Evolutionary conservation across 2,329 filamentous ascomycete genomes (phyloP).

Genomic region (Aspergillus persii): DNA sequence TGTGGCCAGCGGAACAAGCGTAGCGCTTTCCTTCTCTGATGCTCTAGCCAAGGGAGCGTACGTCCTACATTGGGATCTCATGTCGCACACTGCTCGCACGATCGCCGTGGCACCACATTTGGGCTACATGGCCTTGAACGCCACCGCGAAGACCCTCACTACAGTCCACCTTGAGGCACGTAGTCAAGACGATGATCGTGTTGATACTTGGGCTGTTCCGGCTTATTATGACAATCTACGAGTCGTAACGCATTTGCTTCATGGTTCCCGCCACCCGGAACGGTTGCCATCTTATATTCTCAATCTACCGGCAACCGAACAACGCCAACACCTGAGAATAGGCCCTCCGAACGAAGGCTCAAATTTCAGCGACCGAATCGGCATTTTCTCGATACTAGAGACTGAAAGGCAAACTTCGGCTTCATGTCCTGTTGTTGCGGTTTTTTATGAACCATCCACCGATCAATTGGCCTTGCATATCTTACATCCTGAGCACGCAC

Average conservation of each 20-base stretch:
- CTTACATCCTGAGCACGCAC: slow-evolving; percentile 4
- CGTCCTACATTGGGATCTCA: slow-evolving; percentile 24
- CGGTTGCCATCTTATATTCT: slow-evolving; percentile 1
- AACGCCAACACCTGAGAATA: not conserved
- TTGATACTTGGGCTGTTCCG: not conserved
- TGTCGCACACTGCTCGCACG: slow-evolving; percentile 15
- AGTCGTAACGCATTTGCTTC: slow-evolving; percentile 14
- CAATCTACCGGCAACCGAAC: not conserved
- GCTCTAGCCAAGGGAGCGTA: slow-evolving; percentile 1
- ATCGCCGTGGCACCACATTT: slow-evolving; percentile 8
- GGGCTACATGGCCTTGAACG: slow-evolving; percentile 16
- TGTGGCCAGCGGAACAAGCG: slow-evolving; percentile 18
- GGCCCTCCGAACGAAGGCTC: slow-evolving; percentile 1
- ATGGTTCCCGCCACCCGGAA: not conserved
- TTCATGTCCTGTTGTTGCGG: slow-evolving; percentile 2
- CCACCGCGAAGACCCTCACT: slow-evolving; percentile 16
- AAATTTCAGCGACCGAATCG: slow-evolving; percentile 7
- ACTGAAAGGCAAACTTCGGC: not conserved
- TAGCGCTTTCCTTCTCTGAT: slow-evolving; percentile 20
- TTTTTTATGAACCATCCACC: slow-evolving; percentile 9
- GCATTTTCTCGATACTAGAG: slow-evolving; percentile 6
- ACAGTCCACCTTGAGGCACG: slow-evolving; percentile 13
- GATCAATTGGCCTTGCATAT: slow-evolving; percentile 13
- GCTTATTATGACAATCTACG: slow-evolving; percentile 4
- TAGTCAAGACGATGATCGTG: not conserved